Evolutionary conservation across 164 flowering plant genomes (phyloP), one percentile per base, ranked within the genome.

Genomic region (Umbellularia californica): DNA sequence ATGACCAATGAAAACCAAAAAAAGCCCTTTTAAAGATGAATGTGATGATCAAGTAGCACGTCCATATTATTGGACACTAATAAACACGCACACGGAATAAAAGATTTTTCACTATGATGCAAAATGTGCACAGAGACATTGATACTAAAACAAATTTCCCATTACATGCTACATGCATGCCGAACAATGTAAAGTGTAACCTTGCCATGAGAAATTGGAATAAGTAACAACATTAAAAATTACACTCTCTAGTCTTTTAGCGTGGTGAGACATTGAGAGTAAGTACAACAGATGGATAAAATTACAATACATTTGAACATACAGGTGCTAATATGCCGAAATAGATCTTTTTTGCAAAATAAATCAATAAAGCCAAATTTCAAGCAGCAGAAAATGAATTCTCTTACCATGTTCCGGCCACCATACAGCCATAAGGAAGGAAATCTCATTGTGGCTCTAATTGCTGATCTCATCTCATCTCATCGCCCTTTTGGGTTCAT

Each of bases 401-500:
- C 0, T 27, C 41, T 25, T 64, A 23, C 67, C 28, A 64, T 22
- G 2, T 64, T 25, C 20, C 0, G 9, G 20, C 60, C 60, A 12
- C 17, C n/a, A 20, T 3, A 15, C 60, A 55, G 19, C 60, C 60
- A 55, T 55, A 55, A 55, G n/a, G 60, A 15, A 55, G 17, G 19
- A 17, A 55, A 55, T 55, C n/a, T 55, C 60, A 55, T 55, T 20
- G n/a, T 20, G 7, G 60, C 19, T 15, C 41, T 17, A 30, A 66
- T 17, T 15, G 19, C 30, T 30, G 47, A 64, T 64, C 69, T 87
- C 35, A 30, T 64, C 69, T 87, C 33, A 30, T 30, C 35, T 30
- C 76, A 93, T 74, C 94, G 92, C 51, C 94, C 97, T 79, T 91
- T 93, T 0, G 98, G 96, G 78, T 93, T 91, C 94, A 91, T 91